A percentile compares a stretch with the other conserved stretches of the same genome.
Conservation (phyloP, 805 yeast species). For the Diddensiella santjacobensis region DNA sequence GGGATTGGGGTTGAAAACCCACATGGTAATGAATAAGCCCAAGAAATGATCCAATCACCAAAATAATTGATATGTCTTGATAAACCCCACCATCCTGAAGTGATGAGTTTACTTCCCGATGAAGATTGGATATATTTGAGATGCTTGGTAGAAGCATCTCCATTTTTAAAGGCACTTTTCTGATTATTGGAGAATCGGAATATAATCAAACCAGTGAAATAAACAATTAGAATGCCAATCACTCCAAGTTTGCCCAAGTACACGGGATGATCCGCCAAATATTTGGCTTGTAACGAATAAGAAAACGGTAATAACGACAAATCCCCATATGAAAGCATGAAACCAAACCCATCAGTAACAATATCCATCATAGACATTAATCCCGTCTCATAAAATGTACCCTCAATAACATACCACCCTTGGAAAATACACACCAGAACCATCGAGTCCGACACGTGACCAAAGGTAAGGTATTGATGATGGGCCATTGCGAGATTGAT, state of each 20-base stretch:
- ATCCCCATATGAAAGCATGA: constrained; percentile 94
- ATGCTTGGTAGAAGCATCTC: constrained; percentile 58
- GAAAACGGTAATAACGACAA: constrained; percentile 89
- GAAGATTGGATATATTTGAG: constrained; percentile 66
- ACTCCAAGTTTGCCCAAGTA: constrained; percentile 45
- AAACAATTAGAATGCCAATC: constrained; percentile 44
- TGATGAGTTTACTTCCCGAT: constrained; percentile 73
- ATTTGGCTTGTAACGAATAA: constrained; percentile 82
- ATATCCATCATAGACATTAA: constrained; percentile 91
- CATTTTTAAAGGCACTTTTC: constrained; percentile 78
- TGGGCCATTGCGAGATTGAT: constrained; percentile 77
- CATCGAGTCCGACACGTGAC: constrained; percentile 67
- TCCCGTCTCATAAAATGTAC: constrained; percentile 88
- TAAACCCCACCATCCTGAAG: constrained; percentile 94
- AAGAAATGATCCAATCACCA: constrained; percentile 91
- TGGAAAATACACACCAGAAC: constrained; percentile 66
- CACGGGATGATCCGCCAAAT: constrained; percentile 60
- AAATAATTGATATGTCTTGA: constrained; percentile 93
- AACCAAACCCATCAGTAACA: constrained; percentile 95
- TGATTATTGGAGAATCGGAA: constrained; percentile 83
- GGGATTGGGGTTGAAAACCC: constrained; percentile 79
- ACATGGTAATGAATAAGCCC: constrained; percentile 90
- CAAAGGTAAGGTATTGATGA: constrained; percentile 63
- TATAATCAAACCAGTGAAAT: constrained; percentile 66
- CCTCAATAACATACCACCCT: constrained; percentile 81